A percentile compares a stretch with the other conserved stretches of the same genome.
Conservation (phyloP, 805 yeast genomes). For the Candida xiaguanensis region DNA sequence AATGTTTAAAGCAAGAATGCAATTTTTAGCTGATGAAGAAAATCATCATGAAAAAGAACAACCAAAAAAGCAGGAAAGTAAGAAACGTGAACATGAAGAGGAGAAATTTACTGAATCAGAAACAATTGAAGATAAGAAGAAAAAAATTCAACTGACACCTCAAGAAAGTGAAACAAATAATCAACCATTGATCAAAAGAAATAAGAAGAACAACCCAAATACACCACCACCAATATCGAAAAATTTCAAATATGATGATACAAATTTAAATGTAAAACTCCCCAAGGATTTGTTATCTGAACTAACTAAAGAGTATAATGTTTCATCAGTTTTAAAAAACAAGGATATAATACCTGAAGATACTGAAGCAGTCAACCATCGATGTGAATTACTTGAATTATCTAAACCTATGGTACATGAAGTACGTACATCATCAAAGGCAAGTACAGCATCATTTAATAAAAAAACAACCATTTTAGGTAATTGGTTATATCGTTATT, state of each 20-base stretch:
- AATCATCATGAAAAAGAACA: conserved; percentile 19
- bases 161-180: neutral
- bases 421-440: conserved; percentile 21
- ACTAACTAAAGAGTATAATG: neutral
- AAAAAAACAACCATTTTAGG: conserved; percentile 23
- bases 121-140: conserved; percentile 5
- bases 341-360: conserved; percentile 13
- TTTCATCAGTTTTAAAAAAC: neutral
- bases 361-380: conserved; percentile 17
- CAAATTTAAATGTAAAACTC: neutral
- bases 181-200: conserved; percentile 3
- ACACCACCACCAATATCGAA: conserved; percentile 14
- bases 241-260: neutral
- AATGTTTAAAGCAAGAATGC: conserved; percentile 44
- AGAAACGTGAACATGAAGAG: conserved; percentile 8
- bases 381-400: conserved; percentile 13
- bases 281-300: neutral
- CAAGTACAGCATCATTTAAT: conserved; percentile 24
- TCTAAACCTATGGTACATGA: conserved; percentile 27
- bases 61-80: conserved; percentile 17
- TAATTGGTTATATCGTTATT: conserved; percentile 30
- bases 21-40: conserved; percentile 38
- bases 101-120: neutral
- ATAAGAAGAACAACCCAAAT: conserved; percentile 11
- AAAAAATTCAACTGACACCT: neutral